Percentiles rank a stretch among this genome's conserved stretches.
Conservation (phyloP, 495 filamentous ascomycete genomes). For the Polyplosphaeria fusca region DNA sequence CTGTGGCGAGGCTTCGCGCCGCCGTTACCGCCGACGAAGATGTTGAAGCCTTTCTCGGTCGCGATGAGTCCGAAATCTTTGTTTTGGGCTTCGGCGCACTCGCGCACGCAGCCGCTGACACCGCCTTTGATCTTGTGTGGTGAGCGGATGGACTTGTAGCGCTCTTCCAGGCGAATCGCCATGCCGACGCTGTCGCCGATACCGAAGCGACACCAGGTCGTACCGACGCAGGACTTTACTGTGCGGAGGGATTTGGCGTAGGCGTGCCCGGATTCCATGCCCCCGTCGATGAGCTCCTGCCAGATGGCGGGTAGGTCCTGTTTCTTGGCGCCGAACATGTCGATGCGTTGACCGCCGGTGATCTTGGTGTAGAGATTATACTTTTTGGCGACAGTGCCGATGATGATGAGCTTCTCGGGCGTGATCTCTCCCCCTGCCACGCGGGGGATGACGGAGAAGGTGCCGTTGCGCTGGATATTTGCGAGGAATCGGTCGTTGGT, state of each 20-base stretch:
- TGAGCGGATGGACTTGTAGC: constrained; percentile 87
- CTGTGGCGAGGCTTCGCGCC: constrained; percentile 83
- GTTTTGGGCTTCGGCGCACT: constrained; percentile 94
- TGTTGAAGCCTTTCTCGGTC: constrained; percentile 92
- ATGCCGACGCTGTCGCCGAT: constrained; percentile 96
- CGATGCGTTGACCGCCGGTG: constrained; percentile 90
- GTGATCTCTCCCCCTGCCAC: constrained; percentile 89
- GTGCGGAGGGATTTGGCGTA: constrained; percentile 92
- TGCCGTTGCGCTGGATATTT: constrained; percentile 93
- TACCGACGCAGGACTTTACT: constrained; percentile 93
- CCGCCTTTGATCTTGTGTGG: constrained; percentile 96
- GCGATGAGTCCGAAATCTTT: constrained; percentile 97
- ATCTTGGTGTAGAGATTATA: constrained; percentile 92
- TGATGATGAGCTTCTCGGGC: constrained; percentile 81
- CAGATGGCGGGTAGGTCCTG: constrained; percentile 90
- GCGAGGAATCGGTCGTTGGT: constrained; percentile 93
- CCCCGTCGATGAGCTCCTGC: constrained; percentile 76
- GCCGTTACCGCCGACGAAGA: constrained; percentile 91
- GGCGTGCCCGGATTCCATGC: constrained; percentile 94
- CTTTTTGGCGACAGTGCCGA: constrained; percentile 85
- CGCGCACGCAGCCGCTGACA: constrained; percentile 86
- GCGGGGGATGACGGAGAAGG: constrained; percentile 85
- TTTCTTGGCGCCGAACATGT: constrained; percentile 93
- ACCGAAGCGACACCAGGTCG: constrained; percentile 92
- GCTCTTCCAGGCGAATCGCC: constrained; percentile 86